Evolutionary conservation across 1,139 yeast species (phyloP).

Genomic region (Geotrichum candidum): DNA sequence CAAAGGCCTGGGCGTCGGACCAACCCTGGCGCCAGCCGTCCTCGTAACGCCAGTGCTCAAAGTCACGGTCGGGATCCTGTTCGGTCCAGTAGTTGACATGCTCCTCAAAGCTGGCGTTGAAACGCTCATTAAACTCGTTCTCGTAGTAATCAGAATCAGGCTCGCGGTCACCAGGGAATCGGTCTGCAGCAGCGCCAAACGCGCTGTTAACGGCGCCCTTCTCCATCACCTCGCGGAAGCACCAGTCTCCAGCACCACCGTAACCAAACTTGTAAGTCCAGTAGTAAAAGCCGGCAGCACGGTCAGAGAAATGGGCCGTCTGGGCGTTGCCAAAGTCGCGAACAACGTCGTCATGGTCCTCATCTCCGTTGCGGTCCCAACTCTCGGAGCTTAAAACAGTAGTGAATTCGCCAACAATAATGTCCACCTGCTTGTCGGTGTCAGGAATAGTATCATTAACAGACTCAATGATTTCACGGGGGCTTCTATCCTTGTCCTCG

Average conservation of each 20-base stretch:
- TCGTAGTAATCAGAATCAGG: slow-evolving; percentile 16
- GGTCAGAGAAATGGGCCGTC: slow-evolving; percentile 40
- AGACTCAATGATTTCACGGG: slow-evolving; percentile 56
- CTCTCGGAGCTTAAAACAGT: slow-evolving; percentile 72
- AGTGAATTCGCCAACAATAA: slow-evolving; percentile 82
- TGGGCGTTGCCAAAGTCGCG: slow-evolving; percentile 41
- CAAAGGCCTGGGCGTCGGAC: slow-evolving; percentile 63
- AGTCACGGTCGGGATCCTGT: slow-evolving; percentile 51
- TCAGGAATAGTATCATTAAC: slow-evolving; percentile 49
- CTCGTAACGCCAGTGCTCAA: slow-evolving; percentile 72
- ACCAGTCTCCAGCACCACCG: slow-evolving; percentile 97
- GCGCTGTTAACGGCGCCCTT: slow-evolving; percentile 43
- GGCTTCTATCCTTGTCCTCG: slow-evolving; percentile 57
- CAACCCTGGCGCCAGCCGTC: slow-evolving; percentile 74
- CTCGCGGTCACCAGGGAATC: slow-evolving; percentile 8
- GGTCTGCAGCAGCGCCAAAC: not conserved
- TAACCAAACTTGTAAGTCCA: slow-evolving; percentile 86
- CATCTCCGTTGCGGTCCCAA: slow-evolving; percentile 51
- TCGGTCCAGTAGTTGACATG: slow-evolving; percentile 67
- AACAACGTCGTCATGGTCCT: slow-evolving; percentile 41
- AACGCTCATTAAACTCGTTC: slow-evolving; percentile 40
- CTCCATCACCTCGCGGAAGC: slow-evolving; percentile 69
- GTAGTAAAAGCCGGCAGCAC: slow-evolving; percentile 72
- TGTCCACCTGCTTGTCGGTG: slow-evolving; percentile 54
- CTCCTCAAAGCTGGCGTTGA: slow-evolving; percentile 38